Percentiles rank a stretch among this genome's conserved stretches.
Evolutionary conservation across 345 rosid genomes (phyloP).

Genomic region (Alliaria petiolata): DNA sequence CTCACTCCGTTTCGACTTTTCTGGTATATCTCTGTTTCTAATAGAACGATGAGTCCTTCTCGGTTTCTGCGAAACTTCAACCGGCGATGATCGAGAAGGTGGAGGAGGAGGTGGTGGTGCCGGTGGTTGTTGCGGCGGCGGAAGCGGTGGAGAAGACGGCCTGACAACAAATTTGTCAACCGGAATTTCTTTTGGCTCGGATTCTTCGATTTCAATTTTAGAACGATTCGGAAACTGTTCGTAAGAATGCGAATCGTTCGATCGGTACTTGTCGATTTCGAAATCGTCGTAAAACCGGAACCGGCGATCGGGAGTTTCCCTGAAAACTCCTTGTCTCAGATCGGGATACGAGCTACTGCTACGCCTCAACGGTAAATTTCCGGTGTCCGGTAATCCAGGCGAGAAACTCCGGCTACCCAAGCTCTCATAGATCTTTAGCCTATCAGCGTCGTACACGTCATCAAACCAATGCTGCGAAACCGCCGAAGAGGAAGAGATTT

Average conservation of each 20-base stretch:
- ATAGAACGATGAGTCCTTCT: constrained; percentile 38
- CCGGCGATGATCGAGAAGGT: constrained; percentile 32
- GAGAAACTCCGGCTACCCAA: constrained; percentile 9
- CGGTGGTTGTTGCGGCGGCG: constrained; percentile 16
- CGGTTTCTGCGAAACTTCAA: constrained; percentile 27
- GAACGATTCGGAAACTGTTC: constrained; percentile 27
- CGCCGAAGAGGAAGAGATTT: not conserved
- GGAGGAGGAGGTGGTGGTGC: constrained; percentile 36
- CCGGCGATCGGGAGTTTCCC: constrained; percentile 43
- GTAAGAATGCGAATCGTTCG: not conserved
- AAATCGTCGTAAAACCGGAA: constrained; percentile 74
- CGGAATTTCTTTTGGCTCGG: constrained; percentile 47
- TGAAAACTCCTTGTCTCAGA: constrained; percentile 45
- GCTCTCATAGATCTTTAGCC: constrained; percentile 35
- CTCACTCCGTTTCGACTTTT: constrained; percentile 21
- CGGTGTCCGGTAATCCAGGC: constrained; percentile 25
- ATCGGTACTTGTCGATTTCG: constrained; percentile 40
- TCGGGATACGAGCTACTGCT: constrained; percentile 80
- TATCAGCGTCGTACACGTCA: constrained; percentile 31
- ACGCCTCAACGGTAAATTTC: constrained; percentile 51
- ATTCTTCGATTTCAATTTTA: constrained; percentile 33
- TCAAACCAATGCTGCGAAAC: constrained; percentile 42
- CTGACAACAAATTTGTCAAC: constrained; percentile 56
- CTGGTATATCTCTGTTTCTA: constrained; percentile 32
- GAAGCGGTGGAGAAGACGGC: constrained; percentile 26